phyloP scores from a whole-genome alignment of 495 filamentous ascomycete genomes.

The Apiosordaria backusii region DNA sequence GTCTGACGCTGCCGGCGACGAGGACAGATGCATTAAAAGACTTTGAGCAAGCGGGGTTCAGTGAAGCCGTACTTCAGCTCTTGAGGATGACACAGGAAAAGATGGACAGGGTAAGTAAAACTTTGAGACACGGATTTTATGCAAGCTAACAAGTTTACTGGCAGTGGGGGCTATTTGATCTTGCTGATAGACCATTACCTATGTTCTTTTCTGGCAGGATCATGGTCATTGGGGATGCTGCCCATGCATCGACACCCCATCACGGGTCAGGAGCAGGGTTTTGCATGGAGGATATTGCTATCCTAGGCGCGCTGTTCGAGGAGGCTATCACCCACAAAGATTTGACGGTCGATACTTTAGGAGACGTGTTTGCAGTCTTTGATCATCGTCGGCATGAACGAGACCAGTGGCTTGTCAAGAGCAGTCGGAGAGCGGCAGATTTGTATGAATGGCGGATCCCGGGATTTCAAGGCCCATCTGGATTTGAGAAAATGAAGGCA shows the following conservation, averaged over 20 bases:
- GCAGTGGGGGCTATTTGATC: constrained; percentile 56
- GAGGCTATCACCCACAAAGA: constrained; percentile 31
- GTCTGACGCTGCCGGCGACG: constrained; percentile 13
- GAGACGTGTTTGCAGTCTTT: constrained; percentile 58
- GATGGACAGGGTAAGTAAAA: constrained; percentile 17
- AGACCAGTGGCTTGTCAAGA: constrained; percentile 42
- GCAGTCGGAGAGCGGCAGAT: constrained; percentile 39
- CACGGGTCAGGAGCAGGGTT: constrained; percentile 67
- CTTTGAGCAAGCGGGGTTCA: constrained; percentile 47
- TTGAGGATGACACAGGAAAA: constrained; percentile 29
- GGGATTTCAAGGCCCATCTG: not conserved
- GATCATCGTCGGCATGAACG: constrained; percentile 55
- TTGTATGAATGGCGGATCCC: constrained; percentile 33
- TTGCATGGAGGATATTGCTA: constrained; percentile 64
- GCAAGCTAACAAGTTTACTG: constrained; percentile 33
- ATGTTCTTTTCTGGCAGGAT: constrained; percentile 54
- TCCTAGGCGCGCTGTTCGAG: constrained; percentile 55
- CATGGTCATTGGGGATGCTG: constrained; percentile 64
- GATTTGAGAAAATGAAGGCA: constrained; percentile 14
- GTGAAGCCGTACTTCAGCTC: constrained; percentile 36
- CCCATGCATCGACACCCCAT: constrained; percentile 67
- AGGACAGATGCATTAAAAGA: constrained; percentile 56
- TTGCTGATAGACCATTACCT: constrained; percentile 59
- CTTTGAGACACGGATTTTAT: not conserved
- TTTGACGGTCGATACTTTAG: constrained; percentile 32